phyloP scores from a whole-genome alignment of 257 asterid genomes.

The Forsythia suspensa region DNA sequence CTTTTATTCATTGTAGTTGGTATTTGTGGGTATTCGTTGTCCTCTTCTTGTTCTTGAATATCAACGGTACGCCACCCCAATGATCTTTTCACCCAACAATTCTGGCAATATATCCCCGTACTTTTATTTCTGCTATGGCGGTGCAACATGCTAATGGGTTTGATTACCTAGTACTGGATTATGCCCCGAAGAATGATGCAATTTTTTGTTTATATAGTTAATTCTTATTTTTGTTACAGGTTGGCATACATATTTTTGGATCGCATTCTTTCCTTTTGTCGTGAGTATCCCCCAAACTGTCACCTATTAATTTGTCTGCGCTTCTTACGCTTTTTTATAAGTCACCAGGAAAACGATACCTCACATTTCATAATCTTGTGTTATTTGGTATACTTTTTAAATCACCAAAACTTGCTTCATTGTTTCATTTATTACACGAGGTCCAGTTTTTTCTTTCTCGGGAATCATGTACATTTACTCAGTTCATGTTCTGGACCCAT shows the following conservation, averaged over 20 bases:
- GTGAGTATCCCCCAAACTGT: slow-evolving; percentile 49
- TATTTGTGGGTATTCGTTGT: slow-evolving; percentile 89
- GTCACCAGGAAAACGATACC: background rate
- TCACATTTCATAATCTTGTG: background rate
- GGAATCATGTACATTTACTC: too few relatives aligned
- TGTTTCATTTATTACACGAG: background rate
- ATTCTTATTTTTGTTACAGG: slow-evolving; percentile 47
- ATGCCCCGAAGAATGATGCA: background rate
- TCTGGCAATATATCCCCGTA: background rate
- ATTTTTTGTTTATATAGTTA: background rate
- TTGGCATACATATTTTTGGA: slow-evolving; percentile 99
- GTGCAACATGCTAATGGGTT: background rate
- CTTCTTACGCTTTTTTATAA: background rate
- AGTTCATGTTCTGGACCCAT: too few relatives aligned
- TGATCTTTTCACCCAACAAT: background rate
- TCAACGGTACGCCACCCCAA: slow-evolving; percentile 52
- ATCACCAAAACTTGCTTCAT: background rate
- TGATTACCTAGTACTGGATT: background rate
- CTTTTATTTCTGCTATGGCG: background rate
- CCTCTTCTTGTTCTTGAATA: slow-evolving; percentile 76
- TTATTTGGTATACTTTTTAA: too few relatives aligned
- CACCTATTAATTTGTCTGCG: background rate
- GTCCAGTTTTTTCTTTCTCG: too few relatives aligned
- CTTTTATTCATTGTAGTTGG: slow-evolving; percentile 71
- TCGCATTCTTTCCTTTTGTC: slow-evolving; percentile 75